phyloP scores from a whole-genome alignment of 495 filamentous ascomycete species.

The Aspergillus panamensis region DNA sequence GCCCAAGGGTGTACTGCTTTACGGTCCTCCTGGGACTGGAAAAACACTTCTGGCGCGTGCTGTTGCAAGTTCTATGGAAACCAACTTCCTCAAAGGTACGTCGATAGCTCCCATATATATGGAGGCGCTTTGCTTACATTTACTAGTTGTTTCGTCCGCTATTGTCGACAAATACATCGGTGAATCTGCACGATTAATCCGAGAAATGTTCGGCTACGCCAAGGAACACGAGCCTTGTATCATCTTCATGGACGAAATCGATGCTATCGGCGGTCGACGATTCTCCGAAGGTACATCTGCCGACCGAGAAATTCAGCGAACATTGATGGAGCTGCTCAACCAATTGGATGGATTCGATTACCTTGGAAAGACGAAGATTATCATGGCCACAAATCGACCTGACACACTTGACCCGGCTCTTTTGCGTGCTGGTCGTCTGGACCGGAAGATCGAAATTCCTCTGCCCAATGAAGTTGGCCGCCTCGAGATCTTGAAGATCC shows the following conservation, averaged over 20 bases:
- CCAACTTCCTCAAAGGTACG: conserved; percentile 95
- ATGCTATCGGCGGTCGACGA: conserved; percentile 94
- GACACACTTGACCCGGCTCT: conserved; percentile 97
- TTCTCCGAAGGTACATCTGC: conserved; percentile 99
- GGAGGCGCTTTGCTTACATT: conserved; percentile 22
- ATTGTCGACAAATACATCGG: conserved; percentile 99
- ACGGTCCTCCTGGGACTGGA: conserved; percentile 96
- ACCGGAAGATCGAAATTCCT: conserved; percentile 98
- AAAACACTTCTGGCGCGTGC: conserved; percentile 95
- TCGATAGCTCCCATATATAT: not conserved
- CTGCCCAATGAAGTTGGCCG: conserved; percentile 98
- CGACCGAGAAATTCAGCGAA: conserved; percentile 98
- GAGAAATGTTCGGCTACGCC: conserved; percentile 99
- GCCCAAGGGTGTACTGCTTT: conserved; percentile 94
- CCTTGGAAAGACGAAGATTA: conserved; percentile 99
- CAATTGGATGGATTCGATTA: conserved; percentile 99
- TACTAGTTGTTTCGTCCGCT: conserved; percentile 91
- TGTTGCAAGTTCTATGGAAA: conserved; percentile 94
- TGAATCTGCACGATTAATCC: conserved; percentile 93
- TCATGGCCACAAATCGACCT: conserved; percentile 99
- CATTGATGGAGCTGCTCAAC: conserved; percentile 98
- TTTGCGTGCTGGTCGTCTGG: conserved; percentile 87
- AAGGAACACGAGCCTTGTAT: conserved; percentile 99
- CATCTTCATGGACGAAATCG: conserved; percentile 99
- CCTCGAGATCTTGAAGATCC: conserved; percentile 98